Conservation (phyloP, 2,329 filamentous ascomycete species). For the Cadophora gregata region DNA sequence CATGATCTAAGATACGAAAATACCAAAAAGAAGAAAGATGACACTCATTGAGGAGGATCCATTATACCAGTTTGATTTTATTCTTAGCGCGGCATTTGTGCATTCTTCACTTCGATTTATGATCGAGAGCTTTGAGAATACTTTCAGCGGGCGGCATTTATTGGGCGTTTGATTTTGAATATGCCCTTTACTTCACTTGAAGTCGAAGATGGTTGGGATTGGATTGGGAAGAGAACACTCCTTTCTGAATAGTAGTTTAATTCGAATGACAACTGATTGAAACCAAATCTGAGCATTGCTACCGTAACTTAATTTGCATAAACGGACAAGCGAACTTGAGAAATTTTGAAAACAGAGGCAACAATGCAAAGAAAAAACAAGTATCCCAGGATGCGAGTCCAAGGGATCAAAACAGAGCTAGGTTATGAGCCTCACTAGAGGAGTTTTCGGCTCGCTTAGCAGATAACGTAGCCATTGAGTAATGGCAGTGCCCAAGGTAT, state of each 20-base stretch:
- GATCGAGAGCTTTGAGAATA: constrained; percentile 18
- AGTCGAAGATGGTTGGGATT: constrained; percentile 13
- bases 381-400: too few relatives aligned
- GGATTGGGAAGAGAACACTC: constrained; percentile 20
- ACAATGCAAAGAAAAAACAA: neutral
- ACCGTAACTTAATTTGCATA: neutral
- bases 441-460: neutral
- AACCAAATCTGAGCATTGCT: neutral
- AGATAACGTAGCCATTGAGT: neutral
- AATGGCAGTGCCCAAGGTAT: neutral
- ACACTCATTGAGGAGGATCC: constrained; percentile 23
- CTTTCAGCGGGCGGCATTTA: constrained; percentile 29
- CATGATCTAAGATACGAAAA: constrained; percentile 59
- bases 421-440: neutral
- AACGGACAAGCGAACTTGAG: neutral
- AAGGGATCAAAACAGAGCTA: neutral
- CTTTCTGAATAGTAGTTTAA: constrained; percentile 15
- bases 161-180: constrained; percentile 25
- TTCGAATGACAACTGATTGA: neutral
- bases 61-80: constrained; percentile 14
- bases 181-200: constrained; percentile 18
- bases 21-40: neutral
- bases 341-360: neutral
- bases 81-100: constrained; percentile 28
- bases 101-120: constrained; percentile 23